Conservation (phyloP, 495 filamentous ascomycete species). For the Penicillium antarcticum region DNA sequence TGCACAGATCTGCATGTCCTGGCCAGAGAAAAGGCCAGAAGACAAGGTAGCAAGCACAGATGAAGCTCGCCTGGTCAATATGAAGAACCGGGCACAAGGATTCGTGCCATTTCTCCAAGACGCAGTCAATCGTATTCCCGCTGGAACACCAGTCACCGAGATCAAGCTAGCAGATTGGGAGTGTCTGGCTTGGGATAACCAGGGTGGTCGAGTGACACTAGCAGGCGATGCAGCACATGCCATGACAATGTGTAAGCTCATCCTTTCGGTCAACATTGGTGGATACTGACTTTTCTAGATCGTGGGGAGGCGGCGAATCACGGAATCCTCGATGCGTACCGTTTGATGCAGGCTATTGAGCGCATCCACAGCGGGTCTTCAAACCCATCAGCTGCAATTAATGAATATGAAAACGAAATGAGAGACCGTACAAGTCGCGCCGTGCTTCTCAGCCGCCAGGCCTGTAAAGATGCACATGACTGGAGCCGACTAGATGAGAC, state of each 20-base stretch:
- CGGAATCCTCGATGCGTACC: conserved; percentile 45
- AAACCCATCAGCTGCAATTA: conserved; percentile 32
- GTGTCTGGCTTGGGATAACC: conserved; percentile 44
- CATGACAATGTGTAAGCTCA: conserved; percentile 56
- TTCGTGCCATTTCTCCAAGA: conserved; percentile 53
- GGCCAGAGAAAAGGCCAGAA: conserved; percentile 22
- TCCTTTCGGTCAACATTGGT: not conserved
- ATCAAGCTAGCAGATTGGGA: conserved; percentile 53
- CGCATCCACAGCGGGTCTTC: conserved; percentile 7
- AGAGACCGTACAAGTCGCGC: conserved; percentile 45
- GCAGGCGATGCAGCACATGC: conserved; percentile 61
- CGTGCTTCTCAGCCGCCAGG: conserved; percentile 54
- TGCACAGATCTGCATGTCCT: conserved; percentile 30
- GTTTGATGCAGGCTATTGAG: conserved; percentile 22
- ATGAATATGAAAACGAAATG: conserved; percentile 51
- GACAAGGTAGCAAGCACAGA: conserved; percentile 35
- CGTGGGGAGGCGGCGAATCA: conserved; percentile 59
- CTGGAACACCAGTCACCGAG: conserved; percentile 42
- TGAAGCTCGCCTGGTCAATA: conserved; percentile 39
- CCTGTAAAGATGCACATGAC: conserved; percentile 59
- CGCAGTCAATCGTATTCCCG: conserved; percentile 34
- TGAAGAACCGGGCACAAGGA: conserved; percentile 46
- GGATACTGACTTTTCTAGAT: conserved; percentile 15
- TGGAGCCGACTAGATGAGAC: conserved; percentile 35
- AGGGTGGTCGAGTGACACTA: conserved; percentile 44